Evolutionary conservation across 257 asterid genomes (phyloP).

Genomic region (Fraxinus cuspidata): DNA sequence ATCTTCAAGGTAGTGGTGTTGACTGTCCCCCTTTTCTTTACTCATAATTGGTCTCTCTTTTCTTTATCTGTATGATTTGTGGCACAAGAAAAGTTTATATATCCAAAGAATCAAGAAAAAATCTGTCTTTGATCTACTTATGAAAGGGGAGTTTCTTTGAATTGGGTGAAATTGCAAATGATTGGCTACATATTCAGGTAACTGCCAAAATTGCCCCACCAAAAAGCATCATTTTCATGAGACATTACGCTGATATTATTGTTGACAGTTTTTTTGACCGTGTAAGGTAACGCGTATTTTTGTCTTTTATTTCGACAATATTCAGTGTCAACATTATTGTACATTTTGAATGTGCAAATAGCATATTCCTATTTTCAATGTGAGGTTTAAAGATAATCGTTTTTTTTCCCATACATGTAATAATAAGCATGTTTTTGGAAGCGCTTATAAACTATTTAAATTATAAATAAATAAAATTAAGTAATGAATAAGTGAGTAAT

Average conservation of each 20-base stretch:
- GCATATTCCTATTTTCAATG: background rate
- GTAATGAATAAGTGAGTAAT: too few relatives aligned
- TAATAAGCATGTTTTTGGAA: too few relatives aligned
- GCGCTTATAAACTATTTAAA: too few relatives aligned
- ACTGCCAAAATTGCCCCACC: background rate
- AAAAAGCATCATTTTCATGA: too few relatives aligned
- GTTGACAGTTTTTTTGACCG: too few relatives aligned
- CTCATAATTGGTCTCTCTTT: constrained; percentile 41
- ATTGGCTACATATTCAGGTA: background rate
- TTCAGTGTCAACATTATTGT: too few relatives aligned
- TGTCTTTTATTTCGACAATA: too few relatives aligned
- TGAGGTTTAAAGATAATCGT: background rate
- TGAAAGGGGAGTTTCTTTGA: background rate
- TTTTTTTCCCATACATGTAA: too few relatives aligned
- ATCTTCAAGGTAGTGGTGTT: constrained; percentile 29
- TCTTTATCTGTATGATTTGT: background rate
- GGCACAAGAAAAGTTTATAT: background rate
- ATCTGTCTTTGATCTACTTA: background rate
- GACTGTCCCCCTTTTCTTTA: constrained; percentile 48
- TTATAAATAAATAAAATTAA: too few relatives aligned
- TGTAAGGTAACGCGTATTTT: too few relatives aligned
- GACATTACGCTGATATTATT: too few relatives aligned
- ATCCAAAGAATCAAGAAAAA: background rate
- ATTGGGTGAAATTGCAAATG: background rate
- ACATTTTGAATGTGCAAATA: too few relatives aligned